Base-by-base conservation (phyloP, 192 early-diverging fungal species). In the Linnemannia hyalina region DNA sequence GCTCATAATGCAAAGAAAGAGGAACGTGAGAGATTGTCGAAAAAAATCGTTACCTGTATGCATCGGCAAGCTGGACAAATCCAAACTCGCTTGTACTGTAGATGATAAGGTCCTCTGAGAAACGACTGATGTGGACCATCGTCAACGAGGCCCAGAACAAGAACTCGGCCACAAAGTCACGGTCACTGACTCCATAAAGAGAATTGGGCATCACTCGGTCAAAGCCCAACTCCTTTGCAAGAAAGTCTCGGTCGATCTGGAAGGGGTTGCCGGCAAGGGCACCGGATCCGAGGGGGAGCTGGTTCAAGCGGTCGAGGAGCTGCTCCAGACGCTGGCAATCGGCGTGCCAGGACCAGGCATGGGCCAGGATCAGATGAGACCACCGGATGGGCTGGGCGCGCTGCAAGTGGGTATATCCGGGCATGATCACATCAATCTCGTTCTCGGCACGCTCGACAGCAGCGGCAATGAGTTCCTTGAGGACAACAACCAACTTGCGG, bases 371-470 rank as follows among this genome's bases (percentile, higher is more conserved):
- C 69, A 95, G 94, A 80, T 99, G 98, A 36, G 94, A 95, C 98
- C 98, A 99, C 49, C 97, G 95, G 77, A 99, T 98, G 10, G 98
- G 98, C 91, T 99, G 98, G 8, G 98, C 98, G 26, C 97, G 91
- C 94, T 96, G 98, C 83, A 99, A 81, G 88, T 99, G 98, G n/a
- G 98, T 99, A 91, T 99, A 99, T 0, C 98, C 98, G 49, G 98
- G 98, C 97, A 99, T 98, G 73, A 99, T 81, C n/a, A 97, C 94
- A 87, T 99, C 95, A 16, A 98, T 92, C 81, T 99, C 98, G 42
- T 80, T 83, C 76, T 95, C 93, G 8, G 98, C 98, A n/a, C 98
- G 92, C 44, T 88, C 87, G 5, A 97, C 95, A 40, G 93, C 88
- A 16, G 92, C 93, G 18, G 85, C 89, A 9, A 99, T 95, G 36